Percentiles rank a stretch among this genome's conserved stretches.
Conservation (phyloP, 1,139 yeast species). For the Debaryomycetaceae sp. region DNA sequence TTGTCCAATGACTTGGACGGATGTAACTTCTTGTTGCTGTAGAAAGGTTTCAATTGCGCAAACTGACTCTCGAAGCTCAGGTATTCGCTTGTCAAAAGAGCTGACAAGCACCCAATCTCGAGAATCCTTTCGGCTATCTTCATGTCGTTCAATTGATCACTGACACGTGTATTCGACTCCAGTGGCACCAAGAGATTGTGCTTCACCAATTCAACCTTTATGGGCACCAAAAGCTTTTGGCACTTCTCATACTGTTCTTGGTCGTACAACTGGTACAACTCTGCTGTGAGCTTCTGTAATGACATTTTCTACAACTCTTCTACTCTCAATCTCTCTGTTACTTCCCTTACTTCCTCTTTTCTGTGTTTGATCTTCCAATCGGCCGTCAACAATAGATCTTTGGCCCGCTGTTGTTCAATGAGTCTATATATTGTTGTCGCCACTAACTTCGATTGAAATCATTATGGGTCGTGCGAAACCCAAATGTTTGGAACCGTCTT, state of each 20-base stretch:
- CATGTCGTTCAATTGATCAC: slow-evolving; percentile 60
- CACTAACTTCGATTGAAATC: background rate
- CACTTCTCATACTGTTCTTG: slow-evolving; percentile 60
- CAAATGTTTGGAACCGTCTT: too few relatives aligned
- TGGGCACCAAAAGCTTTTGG: slow-evolving; percentile 58
- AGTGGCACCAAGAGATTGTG: slow-evolving; percentile 77
- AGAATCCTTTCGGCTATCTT: slow-evolving; percentile 75
- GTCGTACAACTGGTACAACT: slow-evolving; percentile 63
- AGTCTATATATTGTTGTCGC: background rate
- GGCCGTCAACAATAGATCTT: background rate
- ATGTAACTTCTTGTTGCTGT: slow-evolving; percentile 48
- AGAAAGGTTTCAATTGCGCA: slow-evolving; percentile 76
- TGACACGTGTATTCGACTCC: slow-evolving; percentile 30
- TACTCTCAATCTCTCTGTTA: slow-evolving; percentile 1
- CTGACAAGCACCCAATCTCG: slow-evolving; percentile 82
- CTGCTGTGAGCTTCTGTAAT: slow-evolving; percentile 55
- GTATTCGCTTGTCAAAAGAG: slow-evolving; percentile 63
- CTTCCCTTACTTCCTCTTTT: background rate
- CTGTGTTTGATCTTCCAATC: background rate
- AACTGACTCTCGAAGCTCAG: slow-evolving; percentile 67
- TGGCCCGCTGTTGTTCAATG: background rate
- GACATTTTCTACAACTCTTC: slow-evolving; percentile 25
- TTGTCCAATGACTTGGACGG: slow-evolving; percentile 50
- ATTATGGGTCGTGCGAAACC: background rate
- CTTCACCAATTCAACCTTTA: slow-evolving; percentile 77